Percentiles rank a stretch among this genome's conserved stretches.
Evolutionary conservation across 1,284 basidiomycete species (phyloP).

Genomic region (Rhodotorula sp.): DNA sequence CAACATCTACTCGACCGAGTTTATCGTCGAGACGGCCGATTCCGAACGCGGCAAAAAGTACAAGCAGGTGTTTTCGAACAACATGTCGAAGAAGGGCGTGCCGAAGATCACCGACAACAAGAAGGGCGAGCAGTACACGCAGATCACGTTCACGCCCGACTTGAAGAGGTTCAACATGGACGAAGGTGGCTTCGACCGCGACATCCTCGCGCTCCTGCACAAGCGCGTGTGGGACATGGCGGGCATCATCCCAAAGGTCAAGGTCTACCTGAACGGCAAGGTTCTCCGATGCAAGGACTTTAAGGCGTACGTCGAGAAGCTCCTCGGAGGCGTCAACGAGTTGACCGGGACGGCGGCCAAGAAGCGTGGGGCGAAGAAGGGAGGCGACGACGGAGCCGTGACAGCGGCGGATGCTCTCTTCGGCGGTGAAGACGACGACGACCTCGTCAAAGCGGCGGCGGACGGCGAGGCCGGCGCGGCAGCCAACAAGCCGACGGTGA

Average conservation of each 20-base stretch:
- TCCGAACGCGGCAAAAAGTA: slow-evolving; percentile 85
- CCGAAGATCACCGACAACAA: slow-evolving; percentile 79
- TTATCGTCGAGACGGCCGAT: slow-evolving; percentile 96
- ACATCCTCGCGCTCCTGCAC: slow-evolving; percentile 83
- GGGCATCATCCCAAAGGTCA: slow-evolving; percentile 88
- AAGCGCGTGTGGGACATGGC: slow-evolving; percentile 98
- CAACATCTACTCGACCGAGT: slow-evolving; percentile 97
- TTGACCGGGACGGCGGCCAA: slow-evolving; percentile 37
- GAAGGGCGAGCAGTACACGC: slow-evolving; percentile 26
- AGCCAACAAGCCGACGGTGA: slow-evolving; percentile 69
- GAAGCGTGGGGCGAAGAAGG: slow-evolving; percentile 1
- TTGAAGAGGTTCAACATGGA: slow-evolving; percentile 86
- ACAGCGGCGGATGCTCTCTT: slow-evolving; percentile 28
- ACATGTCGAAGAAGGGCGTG: slow-evolving; percentile 84
- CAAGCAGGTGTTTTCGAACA: slow-evolving; percentile 89
- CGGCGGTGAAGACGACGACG: slow-evolving; percentile 32
- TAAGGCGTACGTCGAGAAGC: slow-evolving; percentile 97
- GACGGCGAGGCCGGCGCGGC: slow-evolving; percentile 57
- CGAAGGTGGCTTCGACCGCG: slow-evolving; percentile 74
- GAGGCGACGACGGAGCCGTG: slow-evolving; percentile 52
- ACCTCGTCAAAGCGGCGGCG: slow-evolving; percentile 59
- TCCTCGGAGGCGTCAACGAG: slow-evolving; percentile 55
- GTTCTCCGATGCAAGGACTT: slow-evolving; percentile 87
- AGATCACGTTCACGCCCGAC: slow-evolving; percentile 90
- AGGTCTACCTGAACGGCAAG: slow-evolving; percentile 91